Percentiles rank a stretch among this genome's conserved stretches.
These are phyloP conservation scores for Populus pruinosa DNA, from an alignment of 345 rosid genomes.

Conservation along the genomic window DNA sequence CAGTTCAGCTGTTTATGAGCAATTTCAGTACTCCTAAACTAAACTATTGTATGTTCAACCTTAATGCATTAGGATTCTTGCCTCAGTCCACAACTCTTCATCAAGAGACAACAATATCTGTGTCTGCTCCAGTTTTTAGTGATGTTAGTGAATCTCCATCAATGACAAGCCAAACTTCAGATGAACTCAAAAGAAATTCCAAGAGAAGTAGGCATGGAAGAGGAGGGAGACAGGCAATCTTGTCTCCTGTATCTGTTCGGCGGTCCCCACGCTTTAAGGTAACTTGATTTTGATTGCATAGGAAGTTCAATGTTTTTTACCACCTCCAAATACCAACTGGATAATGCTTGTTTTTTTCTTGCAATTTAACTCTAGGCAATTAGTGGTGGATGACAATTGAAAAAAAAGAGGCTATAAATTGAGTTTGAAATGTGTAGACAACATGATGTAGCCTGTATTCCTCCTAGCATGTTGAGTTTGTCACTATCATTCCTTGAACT, in stretches of 20 bases:
- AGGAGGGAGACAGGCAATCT: constrained; percentile 26
- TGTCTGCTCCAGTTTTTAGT: constrained; percentile 66
- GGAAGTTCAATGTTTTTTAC: background rate
- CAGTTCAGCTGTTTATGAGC: constrained; percentile 11
- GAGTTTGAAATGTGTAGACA: background rate
- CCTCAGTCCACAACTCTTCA: constrained; percentile 35
- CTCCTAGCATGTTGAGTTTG: background rate
- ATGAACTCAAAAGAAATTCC: constrained; percentile 9
- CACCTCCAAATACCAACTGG: background rate
- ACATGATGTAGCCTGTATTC: background rate
- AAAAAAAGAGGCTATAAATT: background rate
- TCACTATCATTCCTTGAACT: background rate
- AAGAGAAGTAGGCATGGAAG: constrained; percentile 35
- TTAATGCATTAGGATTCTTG: constrained; percentile 39
- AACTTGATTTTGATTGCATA: constrained; percentile 5
- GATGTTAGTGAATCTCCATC: constrained; percentile 52
- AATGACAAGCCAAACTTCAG: constrained; percentile 32
- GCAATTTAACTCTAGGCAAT: background rate
- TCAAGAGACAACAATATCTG: constrained; percentile 53
- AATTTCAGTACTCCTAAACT: background rate
- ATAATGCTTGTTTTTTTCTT: background rate
- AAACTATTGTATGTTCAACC: constrained; percentile 8
- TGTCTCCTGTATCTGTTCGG: constrained; percentile 56
- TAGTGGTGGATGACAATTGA: background rate
- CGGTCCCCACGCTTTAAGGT: constrained; percentile 64